Evolutionary conservation across 345 rosid species (phyloP).

Genomic region (Euclidium syriacum): DNA sequence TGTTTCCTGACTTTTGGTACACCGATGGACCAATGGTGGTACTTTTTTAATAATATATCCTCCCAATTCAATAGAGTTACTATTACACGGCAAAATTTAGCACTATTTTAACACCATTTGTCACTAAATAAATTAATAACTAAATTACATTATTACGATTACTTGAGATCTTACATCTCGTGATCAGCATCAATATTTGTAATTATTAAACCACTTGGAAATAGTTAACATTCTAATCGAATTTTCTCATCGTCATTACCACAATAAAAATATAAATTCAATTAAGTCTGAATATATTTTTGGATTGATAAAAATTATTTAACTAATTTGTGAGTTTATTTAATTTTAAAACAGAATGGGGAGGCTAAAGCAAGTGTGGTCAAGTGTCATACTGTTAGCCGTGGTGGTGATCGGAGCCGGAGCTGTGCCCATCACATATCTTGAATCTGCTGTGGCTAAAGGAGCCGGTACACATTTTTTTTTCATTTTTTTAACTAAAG

Average conservation of each 20-base stretch:
- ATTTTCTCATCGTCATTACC: not conserved
- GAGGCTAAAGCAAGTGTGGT: slow-evolving; percentile 18
- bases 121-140: not conserved
- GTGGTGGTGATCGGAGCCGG: slow-evolving; percentile 31
- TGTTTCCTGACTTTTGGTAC: not conserved
- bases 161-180: not conserved
- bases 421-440: slow-evolving; percentile 51
- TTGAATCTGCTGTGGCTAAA: slow-evolving; percentile 60
- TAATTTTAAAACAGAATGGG: slow-evolving; percentile 8
- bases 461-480: slow-evolving; percentile 64
- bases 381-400: slow-evolving; percentile 16
- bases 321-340: not conserved
- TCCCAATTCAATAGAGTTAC: not conserved
- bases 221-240: not conserved
- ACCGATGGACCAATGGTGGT: slow-evolving; percentile 5
- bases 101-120: not conserved
- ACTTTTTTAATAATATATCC: not conserved
- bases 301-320: not conserved
- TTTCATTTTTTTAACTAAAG: not conserved
- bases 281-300: too few relatives aligned
- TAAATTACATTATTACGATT: not conserved
- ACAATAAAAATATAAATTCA: too few relatives aligned
- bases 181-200: not conserved
- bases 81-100: not conserved
- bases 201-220: too few relatives aligned